Evolutionary conservation across 352 stramenopile genomes (phyloP).

Genomic region (Phytophthora pini): DNA sequence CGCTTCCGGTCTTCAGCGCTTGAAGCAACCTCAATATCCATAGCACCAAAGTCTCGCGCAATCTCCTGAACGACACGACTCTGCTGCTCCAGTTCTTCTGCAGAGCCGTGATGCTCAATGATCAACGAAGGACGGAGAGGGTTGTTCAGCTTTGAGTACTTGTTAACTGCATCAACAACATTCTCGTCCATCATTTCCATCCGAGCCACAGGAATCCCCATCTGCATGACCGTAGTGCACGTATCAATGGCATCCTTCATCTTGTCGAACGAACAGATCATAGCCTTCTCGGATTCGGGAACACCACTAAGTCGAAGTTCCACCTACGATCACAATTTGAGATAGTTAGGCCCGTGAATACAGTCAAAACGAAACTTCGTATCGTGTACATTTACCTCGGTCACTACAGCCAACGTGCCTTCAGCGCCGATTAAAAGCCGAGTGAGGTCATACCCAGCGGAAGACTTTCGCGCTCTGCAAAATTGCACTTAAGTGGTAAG

Average conservation of each 20-base stretch:
- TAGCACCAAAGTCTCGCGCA: slow-evolving; percentile 74
- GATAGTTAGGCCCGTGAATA: background rate
- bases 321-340: slow-evolving; percentile 35
- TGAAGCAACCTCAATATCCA: slow-evolving; percentile 75
- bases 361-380: background rate
- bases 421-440: slow-evolving; percentile 94
- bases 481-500: no score
- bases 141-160: slow-evolving; percentile 77
- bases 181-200: slow-evolving; percentile 88
- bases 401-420: slow-evolving; percentile 95
- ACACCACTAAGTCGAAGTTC: slow-evolving; percentile 93
- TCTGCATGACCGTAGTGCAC: slow-evolving; percentile 78
- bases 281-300: slow-evolving; percentile 86
- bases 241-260: slow-evolving; percentile 85
- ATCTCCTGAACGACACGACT: slow-evolving; percentile 82
- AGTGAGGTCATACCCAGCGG: slow-evolving; percentile 96
- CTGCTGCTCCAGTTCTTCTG: slow-evolving; percentile 83
- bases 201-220: slow-evolving; percentile 81
- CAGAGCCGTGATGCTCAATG: slow-evolving; percentile 91
- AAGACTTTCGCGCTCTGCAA: slow-evolving; percentile 90
- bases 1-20: slow-evolving; percentile 69
- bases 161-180: slow-evolving; percentile 73
- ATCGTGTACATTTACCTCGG: slow-evolving; percentile 53
- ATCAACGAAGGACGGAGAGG: slow-evolving; percentile 90
- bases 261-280: slow-evolving; percentile 91